Evolutionary conservation across 352 stramenopile genomes (phyloP).

Genomic region (Hyaloperonospora arabidopsidis): DNA sequence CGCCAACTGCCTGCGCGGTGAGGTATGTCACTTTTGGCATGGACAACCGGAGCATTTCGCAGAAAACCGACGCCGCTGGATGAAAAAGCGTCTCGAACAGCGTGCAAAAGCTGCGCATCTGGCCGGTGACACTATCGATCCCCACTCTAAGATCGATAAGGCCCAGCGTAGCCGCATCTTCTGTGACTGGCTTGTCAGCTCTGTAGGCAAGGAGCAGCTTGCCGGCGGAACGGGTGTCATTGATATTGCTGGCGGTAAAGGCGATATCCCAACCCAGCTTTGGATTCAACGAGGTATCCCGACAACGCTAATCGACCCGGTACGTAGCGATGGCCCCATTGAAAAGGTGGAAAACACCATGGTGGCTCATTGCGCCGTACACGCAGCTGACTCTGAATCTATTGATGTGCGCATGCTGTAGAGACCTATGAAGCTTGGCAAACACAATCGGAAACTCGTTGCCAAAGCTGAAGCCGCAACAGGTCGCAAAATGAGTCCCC

Average conservation of each 20-base stretch:
- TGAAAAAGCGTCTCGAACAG: conserved; percentile 55
- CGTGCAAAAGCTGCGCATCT: conserved; percentile 46
- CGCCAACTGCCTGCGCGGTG: conserved; percentile 54
- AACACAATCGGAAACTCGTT: conserved; percentile 64
- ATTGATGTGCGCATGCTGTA: conserved; percentile 15
- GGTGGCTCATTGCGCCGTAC: background rate
- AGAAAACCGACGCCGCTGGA: conserved; percentile 56
- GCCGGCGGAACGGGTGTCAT: conserved; percentile 57
- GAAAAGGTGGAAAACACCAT: background rate
- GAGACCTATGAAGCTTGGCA: conserved; percentile 72
- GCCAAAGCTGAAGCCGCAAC: conserved; percentile 22
- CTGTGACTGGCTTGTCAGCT: conserved; percentile 72
- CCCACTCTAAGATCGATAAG: conserved; percentile 65
- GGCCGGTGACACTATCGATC: conserved; percentile 53
- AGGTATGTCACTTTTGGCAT: conserved; percentile 78
- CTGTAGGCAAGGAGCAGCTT: conserved; percentile 40
- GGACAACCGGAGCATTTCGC: conserved; percentile 52
- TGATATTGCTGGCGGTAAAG: conserved; percentile 85
- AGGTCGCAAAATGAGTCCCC: conserved; percentile 37
- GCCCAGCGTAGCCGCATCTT: conserved; percentile 67
- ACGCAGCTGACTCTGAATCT: background rate
- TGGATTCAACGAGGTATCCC: conserved; percentile 69
- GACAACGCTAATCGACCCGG: conserved; percentile 80
- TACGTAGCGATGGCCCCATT: conserved; percentile 17
- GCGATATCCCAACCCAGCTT: conserved; percentile 80